A percentile compares a stretch with the other conserved stretches of the same genome.
These are phyloP conservation scores for Arthrobotrys megalospora DNA, from an alignment of 2,329 filamentous ascomycete species.

Conservation along the genomic window DNA sequence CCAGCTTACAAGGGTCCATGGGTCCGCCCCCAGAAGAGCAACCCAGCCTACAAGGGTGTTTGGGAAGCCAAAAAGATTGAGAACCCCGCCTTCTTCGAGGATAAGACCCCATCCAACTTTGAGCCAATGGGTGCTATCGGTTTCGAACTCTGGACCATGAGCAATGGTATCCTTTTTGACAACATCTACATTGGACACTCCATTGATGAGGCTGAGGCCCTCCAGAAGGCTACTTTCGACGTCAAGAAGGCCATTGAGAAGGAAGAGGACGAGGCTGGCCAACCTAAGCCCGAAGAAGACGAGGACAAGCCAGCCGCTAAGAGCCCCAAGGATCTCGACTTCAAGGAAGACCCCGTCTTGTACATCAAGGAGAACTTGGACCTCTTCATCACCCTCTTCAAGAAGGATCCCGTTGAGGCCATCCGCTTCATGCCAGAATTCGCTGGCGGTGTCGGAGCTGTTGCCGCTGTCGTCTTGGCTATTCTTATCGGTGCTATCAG, in stretches of 20 bases:
- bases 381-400: constrained; percentile 87
- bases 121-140: constrained; percentile 98
- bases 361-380: constrained; percentile 95
- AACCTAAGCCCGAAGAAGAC: constrained; percentile 74
- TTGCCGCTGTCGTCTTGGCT: constrained; percentile 79
- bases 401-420: constrained; percentile 85
- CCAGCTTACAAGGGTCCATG: constrained; percentile 99
- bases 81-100: constrained; percentile 97
- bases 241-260: constrained; percentile 88
- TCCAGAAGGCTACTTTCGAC: constrained; percentile 90
- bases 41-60: constrained; percentile 96
- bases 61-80: constrained; percentile 96
- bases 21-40: constrained; percentile 92
- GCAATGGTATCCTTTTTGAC: constrained; percentile 98
- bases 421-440: constrained; percentile 93
- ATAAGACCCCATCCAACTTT: constrained; percentile 95
- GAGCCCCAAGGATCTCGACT: constrained; percentile 83
- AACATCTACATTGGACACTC: constrained; percentile 99
- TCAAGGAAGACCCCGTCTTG: constrained; percentile 88
- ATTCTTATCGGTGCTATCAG: constrained; percentile 78
- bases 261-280: constrained; percentile 81
- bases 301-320: constrained; percentile 74
- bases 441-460: constrained; percentile 81
- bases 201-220: constrained; percentile 87
- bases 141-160: constrained; percentile 99